Evolutionary conservation across 1,284 basidiomycete species (phyloP).

Genomic region (Boletus semigastroideus): DNA sequence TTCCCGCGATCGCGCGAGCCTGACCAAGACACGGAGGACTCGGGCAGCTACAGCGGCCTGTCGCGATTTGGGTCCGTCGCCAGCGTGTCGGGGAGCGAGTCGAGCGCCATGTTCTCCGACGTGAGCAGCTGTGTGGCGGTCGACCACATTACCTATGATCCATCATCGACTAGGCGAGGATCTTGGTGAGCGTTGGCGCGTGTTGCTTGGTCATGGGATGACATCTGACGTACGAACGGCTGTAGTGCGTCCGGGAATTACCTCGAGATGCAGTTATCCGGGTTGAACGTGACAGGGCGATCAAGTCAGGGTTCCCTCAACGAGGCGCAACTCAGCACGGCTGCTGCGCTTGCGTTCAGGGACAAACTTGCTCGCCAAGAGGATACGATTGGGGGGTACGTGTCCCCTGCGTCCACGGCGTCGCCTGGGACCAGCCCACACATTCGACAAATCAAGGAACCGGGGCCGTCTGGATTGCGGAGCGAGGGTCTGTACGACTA

Average conservation of each 20-base stretch:
- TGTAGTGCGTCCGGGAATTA: slow-evolving; percentile 37
- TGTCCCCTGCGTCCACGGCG: slow-evolving; percentile 42
- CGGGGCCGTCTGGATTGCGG: slow-evolving; percentile 24
- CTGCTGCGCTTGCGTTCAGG: slow-evolving; percentile 25
- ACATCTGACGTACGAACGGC: slow-evolving; percentile 23
- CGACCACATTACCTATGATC: slow-evolving; percentile 32
- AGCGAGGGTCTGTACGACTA: slow-evolving; percentile 29
- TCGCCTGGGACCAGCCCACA: slow-evolving; percentile 45
- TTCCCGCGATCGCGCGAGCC: slow-evolving; percentile 36
- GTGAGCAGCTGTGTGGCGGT: slow-evolving; percentile 42
- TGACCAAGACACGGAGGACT: slow-evolving; percentile 50
- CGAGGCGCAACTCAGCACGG: slow-evolving; percentile 26
- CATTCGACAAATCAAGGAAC: slow-evolving; percentile 31
- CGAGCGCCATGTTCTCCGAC: slow-evolving; percentile 55
- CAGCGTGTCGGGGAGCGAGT: slow-evolving; percentile 57
- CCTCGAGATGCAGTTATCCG: slow-evolving; percentile 45
- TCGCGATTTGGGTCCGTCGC: slow-evolving; percentile 61
- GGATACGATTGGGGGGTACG: slow-evolving; percentile 26
- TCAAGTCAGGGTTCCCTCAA: slow-evolving; percentile 32
- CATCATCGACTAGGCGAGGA: slow-evolving; percentile 38
- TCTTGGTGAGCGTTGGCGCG: slow-evolving; percentile 45
- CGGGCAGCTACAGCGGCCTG: slow-evolving; percentile 44
- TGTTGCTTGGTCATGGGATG: slow-evolving; percentile 5
- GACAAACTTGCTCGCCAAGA: slow-evolving; percentile 22
- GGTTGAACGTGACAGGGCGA: slow-evolving; percentile 44